Evolutionary conservation across 805 yeast genomes (phyloP).

Genomic region (Myxozyma kluyveri): DNA sequence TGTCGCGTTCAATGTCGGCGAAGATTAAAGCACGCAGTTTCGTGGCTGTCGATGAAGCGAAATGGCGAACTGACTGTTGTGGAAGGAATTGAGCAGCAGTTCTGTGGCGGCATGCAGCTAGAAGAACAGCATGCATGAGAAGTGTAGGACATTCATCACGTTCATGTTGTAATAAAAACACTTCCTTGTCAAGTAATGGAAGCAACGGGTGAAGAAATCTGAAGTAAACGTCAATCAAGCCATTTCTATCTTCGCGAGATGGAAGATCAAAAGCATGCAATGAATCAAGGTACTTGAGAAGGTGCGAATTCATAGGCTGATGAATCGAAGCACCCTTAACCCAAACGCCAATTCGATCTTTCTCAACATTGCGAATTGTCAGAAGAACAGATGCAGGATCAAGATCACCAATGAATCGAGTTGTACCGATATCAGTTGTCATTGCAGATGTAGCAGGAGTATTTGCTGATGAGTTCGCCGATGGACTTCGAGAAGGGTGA

Average conservation of each 20-base stretch:
- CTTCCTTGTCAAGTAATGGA: constrained; percentile 45
- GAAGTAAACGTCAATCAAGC: constrained; percentile 43
- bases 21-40: constrained; percentile 41
- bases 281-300: constrained; percentile 38
- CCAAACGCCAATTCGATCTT: constrained; percentile 38
- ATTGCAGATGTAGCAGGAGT: background rate
- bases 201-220: constrained; percentile 43
- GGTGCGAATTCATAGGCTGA: constrained; percentile 35
- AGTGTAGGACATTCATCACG: constrained; percentile 43
- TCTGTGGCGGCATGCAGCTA: constrained; percentile 45
- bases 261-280: constrained; percentile 44
- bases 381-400: constrained; percentile 23
- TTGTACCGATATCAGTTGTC: constrained; percentile 14
- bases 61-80: constrained; percentile 36
- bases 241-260: constrained; percentile 36
- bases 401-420: constrained; percentile 24
- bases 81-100: constrained; percentile 37
- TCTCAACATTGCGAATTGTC: constrained; percentile 19
- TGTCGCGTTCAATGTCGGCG: constrained; percentile 43
- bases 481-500: background rate
- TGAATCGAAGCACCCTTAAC: constrained; percentile 36
- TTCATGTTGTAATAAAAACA: constrained; percentile 41
- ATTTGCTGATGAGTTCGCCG: background rate
- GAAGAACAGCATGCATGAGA: constrained; percentile 45
- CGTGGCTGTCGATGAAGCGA: constrained; percentile 37